Evolutionary conservation across 75 land plant genomes (phyloP), one percentile per base, ranked within the genome.

Genomic region (Pinus taeda): DNA sequence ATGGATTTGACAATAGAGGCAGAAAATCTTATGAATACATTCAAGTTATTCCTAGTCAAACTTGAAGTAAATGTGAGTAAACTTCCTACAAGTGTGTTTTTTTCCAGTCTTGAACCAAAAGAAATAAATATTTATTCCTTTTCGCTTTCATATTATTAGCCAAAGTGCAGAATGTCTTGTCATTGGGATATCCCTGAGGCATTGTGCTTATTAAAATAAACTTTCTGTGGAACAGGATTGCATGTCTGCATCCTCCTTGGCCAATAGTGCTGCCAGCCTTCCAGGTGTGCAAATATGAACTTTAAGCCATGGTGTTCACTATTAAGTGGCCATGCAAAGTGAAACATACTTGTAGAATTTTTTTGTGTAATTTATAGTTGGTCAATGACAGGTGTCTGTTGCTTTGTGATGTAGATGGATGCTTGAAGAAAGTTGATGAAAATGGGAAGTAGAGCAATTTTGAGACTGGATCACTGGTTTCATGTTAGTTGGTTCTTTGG

Each of bases 321-420:
- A 45, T 45, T 45, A 45, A 45, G 6, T 64, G 17, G 36, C 6
- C 1, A 61, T 33, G 15, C 36, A 17, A 64, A 64, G 36, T 15
- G 20, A 64, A 14, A 15, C 20, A 15, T 30, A 64, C 67, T 0
- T 63, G 30, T 15, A 64, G 17, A 22, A 15, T 26, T 15, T 15
- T 15, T 64, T 17, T 30, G 18, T 15, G 11, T 33, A 37, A 7
- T 14, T 30, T 64, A 15, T 64, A 17, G 17, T 64, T 4, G 30
- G 67, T 33, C 36, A 33, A 33, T 18, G 17, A 22, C 39, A 30
- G 18, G 1, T 63, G 36, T 64, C 5, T 64, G 14, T 18, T 64
- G 67, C 37, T 64, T 64, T 64, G 37, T 64, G 17, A 24, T 64
- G 67, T 39, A 64, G 67, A 64, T 64, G 67, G 67, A 33, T 64